Percentiles rank a stretch among this genome's conserved stretches.
These are phyloP conservation scores for Mortierella polycephala DNA, from an alignment of 371 early-diverging fungal species.

Conservation along the genomic window DNA sequence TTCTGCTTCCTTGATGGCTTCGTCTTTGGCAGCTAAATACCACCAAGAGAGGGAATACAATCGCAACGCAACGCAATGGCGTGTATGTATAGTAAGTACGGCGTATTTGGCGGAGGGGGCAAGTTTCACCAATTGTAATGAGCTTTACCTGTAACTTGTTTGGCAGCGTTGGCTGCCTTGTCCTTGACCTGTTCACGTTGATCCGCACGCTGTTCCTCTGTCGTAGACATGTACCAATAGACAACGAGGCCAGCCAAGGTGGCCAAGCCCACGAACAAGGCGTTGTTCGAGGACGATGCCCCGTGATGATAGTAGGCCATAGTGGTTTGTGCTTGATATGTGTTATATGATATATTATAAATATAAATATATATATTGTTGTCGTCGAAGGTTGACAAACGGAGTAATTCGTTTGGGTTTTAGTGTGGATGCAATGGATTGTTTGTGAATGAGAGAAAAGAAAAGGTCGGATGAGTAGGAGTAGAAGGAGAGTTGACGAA, in stretches of 20 bases:
- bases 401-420: no score
- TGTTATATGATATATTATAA: background rate
- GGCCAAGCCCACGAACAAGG: constrained; percentile 20
- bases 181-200: constrained; percentile 33
- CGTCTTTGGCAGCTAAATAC: constrained; percentile 27
- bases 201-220: constrained; percentile 41
- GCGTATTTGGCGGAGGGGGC: no score
- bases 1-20: constrained; percentile 44
- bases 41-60: background rate
- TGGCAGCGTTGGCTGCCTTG: constrained; percentile 17
- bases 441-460: background rate
- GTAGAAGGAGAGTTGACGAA: background rate
- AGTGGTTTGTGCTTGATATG: background rate
- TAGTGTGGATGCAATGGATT: background rate
- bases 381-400: no score
- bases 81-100: no score
- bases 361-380: background rate
- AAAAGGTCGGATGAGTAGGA: background rate
- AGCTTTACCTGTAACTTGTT: constrained; percentile 29
- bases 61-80: no score
- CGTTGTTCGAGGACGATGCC: constrained; percentile 12
- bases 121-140: background rate
- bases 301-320: constrained; percentile 4
- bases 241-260: constrained; percentile 24
- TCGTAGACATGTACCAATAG: constrained; percentile 53